Base-by-base conservation (phyloP, 202 grass and related monocot genomes). In the Musa balbisiana region DNA sequence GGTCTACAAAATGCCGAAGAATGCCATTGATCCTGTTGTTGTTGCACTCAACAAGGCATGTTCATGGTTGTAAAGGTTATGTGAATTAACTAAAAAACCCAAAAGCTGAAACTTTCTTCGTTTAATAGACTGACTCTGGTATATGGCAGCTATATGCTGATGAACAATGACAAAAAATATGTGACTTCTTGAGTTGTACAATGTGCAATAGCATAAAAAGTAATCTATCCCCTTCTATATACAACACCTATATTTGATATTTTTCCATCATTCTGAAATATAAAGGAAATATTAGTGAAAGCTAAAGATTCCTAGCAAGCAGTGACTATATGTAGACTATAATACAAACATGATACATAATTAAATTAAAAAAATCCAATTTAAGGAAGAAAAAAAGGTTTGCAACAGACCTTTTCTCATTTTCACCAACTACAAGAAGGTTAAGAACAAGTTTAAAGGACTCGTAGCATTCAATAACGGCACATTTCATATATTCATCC, bases 401-500 rank as follows among this genome's bases (percentile, higher is more conserved):
- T 64, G 60, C 49, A 64, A 59, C 25, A 73, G 76, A 97, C 90
- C 90, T 97, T 84, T 93, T 97, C 54, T 97, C 93, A 83, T 83
- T 93, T 82, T 93, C 93, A 78, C 93, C 93, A 83, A 87, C 74
- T n/a, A 97, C 88, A 55, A 97, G 64, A 81, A 97, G 74, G 76
- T 91, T 86, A 76, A 97, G 90, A 75, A 97, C 90, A 72, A 93
- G 93, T 85, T 97, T 97, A 78, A 92, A 93, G 53, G 93, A 97
- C 63, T 97, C 93, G 0, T 97, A 97, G 77, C 90, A 97, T 89
- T 97, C 93, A 55, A 97, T 72, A 49, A 97, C 90, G 79, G 88
- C 90, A 72, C 90, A 97, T 83, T 97, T 97, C 93, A 97, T 93
- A 82, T 97, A 97, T 79, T 97, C 93, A 49, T 97, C 93, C 51